Base-by-base conservation (phyloP, 2,329 filamentous ascomycete species). In the Neopestalotiopsis sp. region DNA sequence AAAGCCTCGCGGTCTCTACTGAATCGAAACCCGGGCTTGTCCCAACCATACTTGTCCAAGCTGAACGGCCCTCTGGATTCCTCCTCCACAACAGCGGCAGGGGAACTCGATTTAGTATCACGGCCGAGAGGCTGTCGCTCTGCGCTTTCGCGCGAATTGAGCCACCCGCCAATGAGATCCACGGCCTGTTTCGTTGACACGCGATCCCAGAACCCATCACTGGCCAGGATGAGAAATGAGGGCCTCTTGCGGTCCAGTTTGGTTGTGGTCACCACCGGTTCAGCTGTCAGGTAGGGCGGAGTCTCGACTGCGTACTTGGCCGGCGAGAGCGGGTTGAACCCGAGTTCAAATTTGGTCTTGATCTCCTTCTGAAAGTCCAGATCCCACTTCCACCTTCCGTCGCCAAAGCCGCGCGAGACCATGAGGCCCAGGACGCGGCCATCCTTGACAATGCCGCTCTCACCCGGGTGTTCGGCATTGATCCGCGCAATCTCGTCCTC, bases 361-460 rank as follows among this genome's bases (percentile, higher is more conserved):
- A 84, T 78, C 3, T 82, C 77, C 49, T 80, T 75, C 69, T 86
- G 81, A 7, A 88, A 77, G 2, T 84, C 81, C 13, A 84, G 75
- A 68, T 56, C 76, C 89, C 89, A 92, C 76, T 93, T 93, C 89
- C 89, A 92, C 68, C 87, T 84, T 62, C 86, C 84, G 75, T 93
- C 91, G 17, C 91, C 91, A 75, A 94, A 93, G 0, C 89, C 90
- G 4, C 91, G 84, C 0, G 90, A 89, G 1, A 92, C 84, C 59
- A 82, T 81, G 49, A 89, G 84, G 1, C 91, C 91, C 68, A 92
- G 82, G 0, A 92, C 78, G 0, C 91, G 85, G 0, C 90, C 91
- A n/a, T 83, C 80, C 69, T 85, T 82, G 3, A 92, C 82, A 14
- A 90, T 83, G 9, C 84, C 80, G 28, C 84, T 80, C 77, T 93